Base-by-base conservation (phyloP, 1,284 basidiomycete species). In the Naganishia sp. region DNA sequence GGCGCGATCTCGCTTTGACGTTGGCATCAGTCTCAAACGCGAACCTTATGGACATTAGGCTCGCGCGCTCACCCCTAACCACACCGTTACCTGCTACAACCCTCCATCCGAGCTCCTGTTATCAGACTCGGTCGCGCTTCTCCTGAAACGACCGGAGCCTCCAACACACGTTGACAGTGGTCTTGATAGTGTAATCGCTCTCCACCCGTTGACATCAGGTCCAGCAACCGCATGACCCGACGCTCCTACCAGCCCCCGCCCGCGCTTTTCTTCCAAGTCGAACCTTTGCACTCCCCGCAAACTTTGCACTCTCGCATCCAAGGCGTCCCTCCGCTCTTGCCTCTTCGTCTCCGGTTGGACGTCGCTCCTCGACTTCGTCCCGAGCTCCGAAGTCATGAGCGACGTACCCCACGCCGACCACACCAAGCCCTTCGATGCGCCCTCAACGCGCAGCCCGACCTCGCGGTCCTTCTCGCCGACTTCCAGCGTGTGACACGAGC, bases 121-220 rank as follows among this genome's bases (percentile, higher is more conserved):
- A 13, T n/a, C 42, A 43, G 42, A 43, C 42, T 43, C 42, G 7
- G 42, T 43, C 3, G 42, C 42, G 42, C 42, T 43, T 43, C 42
- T 6, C 42, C 42, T 43, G 41, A 43, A 43, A 43, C 42, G 42
- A 43, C 42, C n/a, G 42, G 42, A 43, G n/a, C 42, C 42, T 43
- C 42, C 42, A 43, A 2, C 2, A 13, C 13, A 43, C 1, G 13
- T 43, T n/a, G 42, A n/a, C n/a, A 43, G n/a, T n/a, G 42, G 3
- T 43, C 42, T n/a, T 43, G 42, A 43, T n/a, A 43, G 42, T 43
- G n/a, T 43, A 43, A 43, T 43, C 42, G 42, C 42, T 43, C 42
- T 4, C 42, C 42, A 43, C 11, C 18, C 3, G 42, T 43, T 6
- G 18, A 43, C 42, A 43, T 2, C 2, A 43, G 42, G 42, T 43